Evolutionary conservation across 1,284 basidiomycete species (phyloP), one percentile per base, ranked within the genome.

Genomic region (Pascua guehoae): DNA sequence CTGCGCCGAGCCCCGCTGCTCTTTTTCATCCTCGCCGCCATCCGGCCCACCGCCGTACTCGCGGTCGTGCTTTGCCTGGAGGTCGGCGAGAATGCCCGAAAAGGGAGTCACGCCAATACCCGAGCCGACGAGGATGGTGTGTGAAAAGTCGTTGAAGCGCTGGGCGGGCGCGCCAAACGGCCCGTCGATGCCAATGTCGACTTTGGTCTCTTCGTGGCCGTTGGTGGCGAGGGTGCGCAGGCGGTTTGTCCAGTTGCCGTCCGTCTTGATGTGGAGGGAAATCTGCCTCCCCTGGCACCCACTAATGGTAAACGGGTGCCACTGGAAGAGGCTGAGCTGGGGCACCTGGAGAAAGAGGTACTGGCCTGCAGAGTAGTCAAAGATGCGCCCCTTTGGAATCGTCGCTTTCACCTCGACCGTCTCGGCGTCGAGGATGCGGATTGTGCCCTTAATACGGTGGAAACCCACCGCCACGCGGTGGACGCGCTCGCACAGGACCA

Each of bases 91-190:
- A 42, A 69, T 69, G 12, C 67, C 67, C 16, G 66, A 63, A 45
- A 69, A 69, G 1, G 67, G 67, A 1, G 67, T 69, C 39, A 69
- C 63, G 8, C 67, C 67, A 17, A 69, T 66, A 1, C 67, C 67
- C 14, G 61, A 56, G 1, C 67, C 67, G 12, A 66, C 64, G 41
- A 69, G 57, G 55, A 69, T 60, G n/a, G 67, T 65, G 52, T 69
- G 67, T 15, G 60, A 58, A 43, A 56, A 69, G 49, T 69, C 66
- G 55, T 69, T 67, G 56, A 69, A 69, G 15, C 66, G 57, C 60
- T 69, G 61, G 4, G 67, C 67, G 9, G 67, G 67, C 10, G 67
- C 67, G 5, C 67, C 67, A 39, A 61, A 69, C 14, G 67, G 67
- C 17, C 67, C 67, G 41, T 69, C 59, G 37, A 69, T 47, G 2